Evolutionary conservation across 2,329 filamentous ascomycete genomes (phyloP).

Genomic region (Microdochium paspali): DNA sequence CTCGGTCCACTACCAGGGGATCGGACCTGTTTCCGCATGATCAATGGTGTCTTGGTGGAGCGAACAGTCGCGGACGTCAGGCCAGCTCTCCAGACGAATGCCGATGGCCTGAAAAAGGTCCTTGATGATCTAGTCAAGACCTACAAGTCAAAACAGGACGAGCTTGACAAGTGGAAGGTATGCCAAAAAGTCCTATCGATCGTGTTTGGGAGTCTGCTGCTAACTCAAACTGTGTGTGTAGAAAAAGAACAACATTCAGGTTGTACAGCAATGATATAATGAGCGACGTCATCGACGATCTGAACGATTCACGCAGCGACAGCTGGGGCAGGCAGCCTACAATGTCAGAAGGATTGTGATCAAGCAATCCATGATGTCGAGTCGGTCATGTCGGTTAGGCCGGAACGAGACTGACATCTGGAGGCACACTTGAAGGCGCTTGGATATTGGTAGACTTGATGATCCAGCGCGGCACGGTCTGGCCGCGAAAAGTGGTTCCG

Average conservation of each 20-base stretch:
- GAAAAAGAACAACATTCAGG: conserved; percentile 87
- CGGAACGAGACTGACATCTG: too few species aligned
- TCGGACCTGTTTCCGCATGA: conserved; percentile 97
- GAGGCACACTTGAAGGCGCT: too few species aligned
- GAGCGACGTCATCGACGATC: not conserved
- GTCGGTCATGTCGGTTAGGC: too few species aligned
- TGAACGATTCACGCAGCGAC: too few species aligned
- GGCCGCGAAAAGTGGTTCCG: too few species aligned
- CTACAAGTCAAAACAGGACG: conserved; percentile 89
- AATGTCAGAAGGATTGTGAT: too few species aligned
- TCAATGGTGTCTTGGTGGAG: conserved; percentile 94
- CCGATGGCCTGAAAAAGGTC: conserved; percentile 87
- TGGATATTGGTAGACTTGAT: too few species aligned
- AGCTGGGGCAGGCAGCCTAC: too few species aligned
- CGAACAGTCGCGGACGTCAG: conserved; percentile 88
- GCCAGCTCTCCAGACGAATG: conserved; percentile 85
- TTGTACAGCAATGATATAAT: conserved; percentile 36
- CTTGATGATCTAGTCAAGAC: conserved; percentile 92
- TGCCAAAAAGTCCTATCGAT: too few species aligned
- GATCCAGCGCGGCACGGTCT: too few species aligned
- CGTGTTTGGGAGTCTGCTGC: not conserved
- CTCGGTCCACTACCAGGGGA: conserved; percentile 72
- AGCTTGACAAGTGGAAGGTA: conserved; percentile 98
- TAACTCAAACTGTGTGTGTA: conserved; percentile 23
- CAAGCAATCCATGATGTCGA: too few species aligned